Percentiles rank a stretch among this genome's conserved stretches.
phyloP scores from a whole-genome alignment of 306 rosid genomes.

The Aeschynomene evenia region DNA sequence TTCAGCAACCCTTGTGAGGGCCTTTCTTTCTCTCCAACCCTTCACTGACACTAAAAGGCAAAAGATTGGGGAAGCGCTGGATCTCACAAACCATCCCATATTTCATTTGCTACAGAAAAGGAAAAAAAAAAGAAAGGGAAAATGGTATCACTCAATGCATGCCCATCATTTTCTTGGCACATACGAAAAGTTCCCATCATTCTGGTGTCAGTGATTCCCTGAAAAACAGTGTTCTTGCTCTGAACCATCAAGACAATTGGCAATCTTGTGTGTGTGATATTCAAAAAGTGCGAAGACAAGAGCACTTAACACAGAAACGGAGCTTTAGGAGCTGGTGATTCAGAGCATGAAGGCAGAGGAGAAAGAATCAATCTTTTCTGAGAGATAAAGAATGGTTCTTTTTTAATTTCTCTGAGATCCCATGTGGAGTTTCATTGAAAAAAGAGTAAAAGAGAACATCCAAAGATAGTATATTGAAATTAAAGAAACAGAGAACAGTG shows the following conservation, averaged over 20 bases:
- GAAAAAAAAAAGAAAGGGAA: slow-evolving; percentile 21
- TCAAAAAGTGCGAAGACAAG: background rate
- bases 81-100: slow-evolving; percentile 38
- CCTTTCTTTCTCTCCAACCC: slow-evolving; percentile 18
- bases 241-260: slow-evolving; percentile 22
- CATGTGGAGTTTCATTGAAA: slow-evolving; percentile 6
- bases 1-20: slow-evolving; percentile 10
- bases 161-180: slow-evolving; percentile 50
- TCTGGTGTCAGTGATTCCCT: slow-evolving; percentile 33
- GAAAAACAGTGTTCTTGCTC: slow-evolving; percentile 35
- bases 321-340: background rate
- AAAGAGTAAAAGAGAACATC: background rate
- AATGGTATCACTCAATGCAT: slow-evolving; percentile 15
- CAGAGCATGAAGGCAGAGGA: background rate
- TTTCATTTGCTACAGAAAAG: background rate
- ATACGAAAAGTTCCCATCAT: slow-evolving; percentile 51
- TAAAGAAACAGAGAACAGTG: background rate
- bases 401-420: slow-evolving; percentile 16
- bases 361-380: background rate
- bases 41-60: slow-evolving; percentile 24
- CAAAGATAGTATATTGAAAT: background rate
- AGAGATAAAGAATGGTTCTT: background rate
- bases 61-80: slow-evolving; percentile 19
- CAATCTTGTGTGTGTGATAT: background rate
- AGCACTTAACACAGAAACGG: background rate